Evolutionary conservation across 108 stramenopile species (phyloP).

Genomic region (Nannochloropsis gaditana): DNA sequence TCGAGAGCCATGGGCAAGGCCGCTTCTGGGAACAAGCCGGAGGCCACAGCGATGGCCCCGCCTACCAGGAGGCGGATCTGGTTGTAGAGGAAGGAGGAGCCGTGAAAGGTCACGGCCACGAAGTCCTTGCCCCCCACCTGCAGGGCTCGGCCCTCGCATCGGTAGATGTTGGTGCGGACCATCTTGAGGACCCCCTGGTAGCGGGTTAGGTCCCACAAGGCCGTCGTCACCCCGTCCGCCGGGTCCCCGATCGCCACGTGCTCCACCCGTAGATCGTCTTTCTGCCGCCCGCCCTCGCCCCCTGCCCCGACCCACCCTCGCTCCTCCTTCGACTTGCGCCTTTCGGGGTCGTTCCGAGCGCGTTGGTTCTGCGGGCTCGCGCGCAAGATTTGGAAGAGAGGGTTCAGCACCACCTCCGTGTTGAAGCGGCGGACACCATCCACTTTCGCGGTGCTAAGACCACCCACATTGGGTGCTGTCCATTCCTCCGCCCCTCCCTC

Average conservation of each 20-base stretch:
- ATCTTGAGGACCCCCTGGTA: neutral
- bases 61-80: slow-evolving; percentile 43
- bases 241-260: neutral
- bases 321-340: slow-evolving; percentile 19
- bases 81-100: slow-evolving; percentile 18
- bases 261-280: neutral
- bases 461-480: slow-evolving; percentile 19
- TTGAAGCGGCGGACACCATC: neutral
- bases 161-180: slow-evolving; percentile 33
- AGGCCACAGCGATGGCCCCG: slow-evolving; percentile 33
- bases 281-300: neutral
- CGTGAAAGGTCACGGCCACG: slow-evolving; percentile 25
- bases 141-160: slow-evolving; percentile 34
- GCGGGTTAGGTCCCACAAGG: neutral
- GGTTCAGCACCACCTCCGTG: neutral
- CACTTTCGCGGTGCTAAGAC: neutral
- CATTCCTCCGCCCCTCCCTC: slow-evolving; percentile 21
- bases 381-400: slow-evolving; percentile 4
- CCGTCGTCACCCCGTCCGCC: neutral
- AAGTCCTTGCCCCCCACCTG: slow-evolving; percentile 37
- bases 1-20: slow-evolving; percentile 25
- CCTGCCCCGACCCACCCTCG: neutral
- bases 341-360: neutral
- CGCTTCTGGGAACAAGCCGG: slow-evolving; percentile 24
- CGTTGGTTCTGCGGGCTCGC: slow-evolving; percentile 1